A percentile compares a stretch with the other conserved stretches of the same genome.
phyloP scores from a whole-genome alignment of 306 rosid genomes.

The Prinsepia uniflora region DNA sequence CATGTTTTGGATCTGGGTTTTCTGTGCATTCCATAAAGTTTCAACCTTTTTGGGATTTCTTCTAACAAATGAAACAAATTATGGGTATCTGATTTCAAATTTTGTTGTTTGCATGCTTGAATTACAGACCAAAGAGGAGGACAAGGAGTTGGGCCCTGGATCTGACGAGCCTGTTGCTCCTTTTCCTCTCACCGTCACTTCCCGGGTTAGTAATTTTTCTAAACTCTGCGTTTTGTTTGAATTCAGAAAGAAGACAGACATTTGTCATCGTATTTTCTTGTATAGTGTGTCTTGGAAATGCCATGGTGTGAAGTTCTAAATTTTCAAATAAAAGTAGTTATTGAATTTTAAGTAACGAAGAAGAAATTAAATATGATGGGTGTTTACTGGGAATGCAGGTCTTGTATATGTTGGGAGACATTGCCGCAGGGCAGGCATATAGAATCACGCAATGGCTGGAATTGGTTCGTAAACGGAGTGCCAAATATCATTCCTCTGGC shows the following conservation, averaged over 20 bases:
- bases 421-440: conserved; percentile 72
- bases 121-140: conserved; percentile 54
- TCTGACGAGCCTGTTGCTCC: conserved; percentile 55
- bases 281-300: not conserved
- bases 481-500: conserved; percentile 57
- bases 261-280: not conserved
- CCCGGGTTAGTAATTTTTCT: conserved; percentile 49
- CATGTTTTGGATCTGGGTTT: conserved; percentile 20
- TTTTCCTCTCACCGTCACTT: conserved; percentile 67
- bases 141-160: conserved; percentile 37
- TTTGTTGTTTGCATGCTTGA: conserved; percentile 13
- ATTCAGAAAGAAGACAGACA: not conserved
- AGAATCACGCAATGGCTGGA: conserved; percentile 88
- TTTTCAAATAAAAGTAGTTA: not conserved
- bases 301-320: not conserved
- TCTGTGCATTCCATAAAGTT: conserved; percentile 7
- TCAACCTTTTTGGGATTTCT: not conserved
- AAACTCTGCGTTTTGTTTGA: not conserved
- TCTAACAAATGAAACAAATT: conserved; percentile 2
- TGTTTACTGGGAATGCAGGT: conserved; percentile 46
- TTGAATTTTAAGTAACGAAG: not conserved
- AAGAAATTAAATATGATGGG: conserved; percentile 2
- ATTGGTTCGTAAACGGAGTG: conserved; percentile 79
- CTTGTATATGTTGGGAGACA: conserved; percentile 85
- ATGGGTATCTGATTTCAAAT: conserved; percentile 4